These are phyloP conservation scores for Xylariomycetidae sp. DNA, from an alignment of 2,329 filamentous ascomycete genomes.

Conservation along the genomic window DNA sequence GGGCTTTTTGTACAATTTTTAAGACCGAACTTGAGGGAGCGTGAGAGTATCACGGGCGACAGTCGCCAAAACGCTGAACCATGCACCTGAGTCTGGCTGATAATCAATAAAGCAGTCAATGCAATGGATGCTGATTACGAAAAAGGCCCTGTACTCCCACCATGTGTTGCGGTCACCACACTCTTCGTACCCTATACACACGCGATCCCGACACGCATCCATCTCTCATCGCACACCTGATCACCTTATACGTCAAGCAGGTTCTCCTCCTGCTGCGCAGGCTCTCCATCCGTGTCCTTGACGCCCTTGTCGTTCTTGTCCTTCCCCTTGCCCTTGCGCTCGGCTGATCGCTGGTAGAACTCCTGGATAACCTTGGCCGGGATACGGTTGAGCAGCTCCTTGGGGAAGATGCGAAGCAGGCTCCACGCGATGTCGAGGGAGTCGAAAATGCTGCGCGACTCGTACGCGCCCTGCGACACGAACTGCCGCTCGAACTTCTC, in stretches of 20 bases:
- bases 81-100: constrained; percentile 2
- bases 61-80: neutral
- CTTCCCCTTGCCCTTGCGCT: constrained; percentile 58
- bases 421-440: constrained; percentile 96
- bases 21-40: too few species aligned
- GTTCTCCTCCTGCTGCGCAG: constrained; percentile 47
- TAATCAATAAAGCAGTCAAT: constrained; percentile 9
- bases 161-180: constrained; percentile 17
- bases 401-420: constrained; percentile 92
- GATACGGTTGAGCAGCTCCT: constrained; percentile 95
- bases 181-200: constrained; percentile 24
- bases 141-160: constrained; percentile 17
- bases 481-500: constrained; percentile 98
- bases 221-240: too few species aligned
- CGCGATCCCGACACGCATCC: constrained; percentile 5
- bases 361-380: constrained; percentile 77
- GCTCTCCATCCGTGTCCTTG: constrained; percentile 34
- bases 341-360: constrained; percentile 67
- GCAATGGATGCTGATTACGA: constrained; percentile 15
- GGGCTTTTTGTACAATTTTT: too few species aligned
- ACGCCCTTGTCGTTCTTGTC: constrained; percentile 35
- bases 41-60: too few species aligned
- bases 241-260: constrained; percentile 54
- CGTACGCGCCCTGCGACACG: constrained; percentile 87
- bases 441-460: constrained; percentile 85